These are phyloP conservation scores for Cunninghamia lanceolata DNA, from an alignment of 75 land plant species.

Conservation along the genomic window DNA sequence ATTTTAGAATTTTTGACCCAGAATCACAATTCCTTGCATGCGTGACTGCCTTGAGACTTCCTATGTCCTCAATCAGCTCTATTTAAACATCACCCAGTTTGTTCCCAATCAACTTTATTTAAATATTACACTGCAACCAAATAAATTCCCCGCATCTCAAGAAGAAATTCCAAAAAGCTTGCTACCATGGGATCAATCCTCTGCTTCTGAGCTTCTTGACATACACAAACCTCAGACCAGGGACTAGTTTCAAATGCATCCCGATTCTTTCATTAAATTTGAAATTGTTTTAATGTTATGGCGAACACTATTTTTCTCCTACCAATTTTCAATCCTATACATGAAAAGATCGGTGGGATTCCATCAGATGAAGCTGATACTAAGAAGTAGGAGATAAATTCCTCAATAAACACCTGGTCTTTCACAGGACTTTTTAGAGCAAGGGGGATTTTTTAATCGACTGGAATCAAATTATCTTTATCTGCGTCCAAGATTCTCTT, in stretches of 20 bases:
- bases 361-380: neutral
- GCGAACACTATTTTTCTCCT: neutral
- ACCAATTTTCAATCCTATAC: neutral
- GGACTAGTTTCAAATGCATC: neutral
- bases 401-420: no score
- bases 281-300: neutral
- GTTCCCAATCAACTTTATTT: no score
- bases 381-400: neutral
- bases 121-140: neutral
- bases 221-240: neutral
- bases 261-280: neutral
- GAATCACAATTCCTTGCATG: no score
- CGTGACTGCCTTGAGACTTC: no score
- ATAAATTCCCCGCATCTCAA: neutral
- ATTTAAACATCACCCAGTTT: no score
- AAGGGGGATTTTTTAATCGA: no score
- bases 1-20: no score
- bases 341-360: neutral
- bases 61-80: no score
- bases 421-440: no score
- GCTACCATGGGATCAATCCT: neutral
- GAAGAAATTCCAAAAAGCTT: neutral
- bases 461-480: no score
- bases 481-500: no score
- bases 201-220: neutral